Base-by-base conservation (phyloP, 257 asterid species). In the Ballota nigra region DNA sequence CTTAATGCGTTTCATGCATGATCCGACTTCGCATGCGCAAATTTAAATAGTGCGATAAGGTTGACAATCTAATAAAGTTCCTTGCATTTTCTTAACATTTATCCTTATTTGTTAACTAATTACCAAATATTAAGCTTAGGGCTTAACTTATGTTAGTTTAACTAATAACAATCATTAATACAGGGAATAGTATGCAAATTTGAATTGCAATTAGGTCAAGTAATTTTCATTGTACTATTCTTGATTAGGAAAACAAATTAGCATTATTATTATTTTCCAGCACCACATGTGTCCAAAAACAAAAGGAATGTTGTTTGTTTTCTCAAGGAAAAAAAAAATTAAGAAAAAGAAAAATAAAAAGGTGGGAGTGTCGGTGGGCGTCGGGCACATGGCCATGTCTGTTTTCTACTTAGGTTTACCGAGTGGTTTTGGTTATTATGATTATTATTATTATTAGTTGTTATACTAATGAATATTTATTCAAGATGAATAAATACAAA, bases 321-420 rank as follows among this genome's bases (percentile, higher is more conserved):
- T 56, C 9, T 34, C 12, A 33, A 34, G 6, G 36, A 16, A 22
- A 43, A 47, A 59, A 29, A 29, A 18, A 7, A 49, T 33, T 9
- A 15, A 40, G 8, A 26, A 36, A 69, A 12, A 6, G 0, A 29
- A 19, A 19, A 57, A 33, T 6, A 20, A 9, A 29, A 3, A 55
- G 18, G 55, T n/a, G 65, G 66, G 18, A 62, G 85, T 69, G 82
- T 81, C 79, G 79, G 83, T 73, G 78, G 75, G 68, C 38, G 38
- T 20, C n/a, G 38, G 38, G 47, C 80, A 75, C 83, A 79, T 75
- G 83, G 53, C 75, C 51, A 49, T 70, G 83, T 79, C 75, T 57
- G 75, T 57, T 79, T 74, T 59, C 33, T 33, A 63, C 66, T 53
- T 31, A 38, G 36, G 53, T 58, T 64, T 71, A 23, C 13, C 34